phyloP scores from a whole-genome alignment of 1,284 basidiomycete genomes.

The Pseudozyma hubeiensis region DNA sequence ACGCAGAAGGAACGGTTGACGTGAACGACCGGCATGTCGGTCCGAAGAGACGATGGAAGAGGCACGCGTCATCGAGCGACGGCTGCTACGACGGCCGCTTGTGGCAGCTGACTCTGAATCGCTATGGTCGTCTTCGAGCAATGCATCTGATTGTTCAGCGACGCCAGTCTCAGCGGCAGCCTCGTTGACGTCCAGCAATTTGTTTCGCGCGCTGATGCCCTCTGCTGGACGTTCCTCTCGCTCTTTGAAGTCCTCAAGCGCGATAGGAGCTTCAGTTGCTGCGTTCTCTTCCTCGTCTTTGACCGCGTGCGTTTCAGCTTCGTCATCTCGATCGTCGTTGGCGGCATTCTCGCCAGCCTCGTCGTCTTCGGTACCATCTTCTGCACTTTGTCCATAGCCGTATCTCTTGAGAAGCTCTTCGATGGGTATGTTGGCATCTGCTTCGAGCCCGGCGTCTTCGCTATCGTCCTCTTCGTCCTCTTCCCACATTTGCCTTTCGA shows the following conservation, averaged over 20 bases:
- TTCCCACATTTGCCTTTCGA: conserved; percentile 66
- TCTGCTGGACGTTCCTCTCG: conserved; percentile 16
- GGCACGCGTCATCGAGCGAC: conserved; percentile 45
- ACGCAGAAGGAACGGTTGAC: conserved; percentile 83
- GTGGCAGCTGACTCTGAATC: conserved; percentile 41
- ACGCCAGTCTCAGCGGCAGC: conserved; percentile 22
- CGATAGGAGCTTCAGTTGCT: neutral
- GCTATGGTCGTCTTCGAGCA: conserved; percentile 23
- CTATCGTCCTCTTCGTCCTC: conserved; percentile 70
- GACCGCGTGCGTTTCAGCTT: conserved; percentile 1
- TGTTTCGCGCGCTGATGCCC: conserved; percentile 12
- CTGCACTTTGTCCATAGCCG: conserved; percentile 61
- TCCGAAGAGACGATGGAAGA: conserved; percentile 69
- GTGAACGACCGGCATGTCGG: conserved; percentile 57
- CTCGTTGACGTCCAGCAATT: conserved; percentile 38
- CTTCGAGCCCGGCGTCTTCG: conserved; percentile 72
- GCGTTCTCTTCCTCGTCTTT: conserved; percentile 8
- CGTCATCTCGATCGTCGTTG: conserved; percentile 22
- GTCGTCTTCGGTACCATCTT: conserved; percentile 26
- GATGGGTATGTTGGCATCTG: conserved; percentile 73
- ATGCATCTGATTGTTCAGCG: conserved; percentile 61
- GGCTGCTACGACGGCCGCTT: conserved; percentile 28
- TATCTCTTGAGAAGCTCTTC: conserved; percentile 73
- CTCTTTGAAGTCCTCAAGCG: conserved; percentile 7
- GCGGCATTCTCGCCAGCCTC: conserved; percentile 30